Conservation (phyloP, 83 land plant species). For the Diphasiastrum complanatum region DNA sequence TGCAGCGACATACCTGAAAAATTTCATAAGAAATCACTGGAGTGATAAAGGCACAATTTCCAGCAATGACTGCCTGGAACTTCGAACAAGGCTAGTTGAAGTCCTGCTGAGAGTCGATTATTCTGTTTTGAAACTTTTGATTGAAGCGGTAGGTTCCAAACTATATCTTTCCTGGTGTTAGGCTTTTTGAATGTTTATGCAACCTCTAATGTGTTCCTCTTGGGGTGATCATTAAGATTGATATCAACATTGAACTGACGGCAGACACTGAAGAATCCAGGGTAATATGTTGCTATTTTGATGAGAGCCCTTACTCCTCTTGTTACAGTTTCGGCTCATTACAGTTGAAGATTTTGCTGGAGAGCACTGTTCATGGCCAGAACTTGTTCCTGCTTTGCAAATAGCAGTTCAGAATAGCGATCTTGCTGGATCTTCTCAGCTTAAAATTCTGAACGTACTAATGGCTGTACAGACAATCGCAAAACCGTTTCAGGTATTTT, state of each 20-base stretch:
- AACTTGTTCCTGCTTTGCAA: conserved; percentile 56
- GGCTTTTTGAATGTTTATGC: background rate
- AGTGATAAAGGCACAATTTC: conserved; percentile 17
- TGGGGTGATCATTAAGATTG: background rate
- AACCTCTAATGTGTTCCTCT: background rate
- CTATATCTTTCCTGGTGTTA: background rate
- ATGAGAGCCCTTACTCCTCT: background rate
- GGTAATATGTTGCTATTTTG: no score
- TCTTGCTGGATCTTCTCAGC: conserved; percentile 27
- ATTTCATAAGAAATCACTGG: conserved; percentile 43
- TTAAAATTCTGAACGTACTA: conserved; percentile 60
- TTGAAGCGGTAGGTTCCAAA: conserved; percentile 54
- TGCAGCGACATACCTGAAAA: conserved; percentile 76
- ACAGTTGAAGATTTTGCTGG: conserved; percentile 58
- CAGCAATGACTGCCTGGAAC: conserved; percentile 33
- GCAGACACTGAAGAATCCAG: background rate
- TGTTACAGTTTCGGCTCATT: conserved; percentile 52
- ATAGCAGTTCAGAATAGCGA: conserved; percentile 60
- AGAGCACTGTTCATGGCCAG: conserved; percentile 71
- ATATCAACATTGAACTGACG: background rate
- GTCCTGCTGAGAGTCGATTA: conserved; percentile 53
- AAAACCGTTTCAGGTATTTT: conserved; percentile 70
- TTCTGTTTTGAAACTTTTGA: conserved; percentile 47
- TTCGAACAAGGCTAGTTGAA: conserved; percentile 54
- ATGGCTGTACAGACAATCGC: conserved; percentile 50